Conservation (phyloP, 108 stramenopile species). For the Conticribra weissflogii region DNA sequence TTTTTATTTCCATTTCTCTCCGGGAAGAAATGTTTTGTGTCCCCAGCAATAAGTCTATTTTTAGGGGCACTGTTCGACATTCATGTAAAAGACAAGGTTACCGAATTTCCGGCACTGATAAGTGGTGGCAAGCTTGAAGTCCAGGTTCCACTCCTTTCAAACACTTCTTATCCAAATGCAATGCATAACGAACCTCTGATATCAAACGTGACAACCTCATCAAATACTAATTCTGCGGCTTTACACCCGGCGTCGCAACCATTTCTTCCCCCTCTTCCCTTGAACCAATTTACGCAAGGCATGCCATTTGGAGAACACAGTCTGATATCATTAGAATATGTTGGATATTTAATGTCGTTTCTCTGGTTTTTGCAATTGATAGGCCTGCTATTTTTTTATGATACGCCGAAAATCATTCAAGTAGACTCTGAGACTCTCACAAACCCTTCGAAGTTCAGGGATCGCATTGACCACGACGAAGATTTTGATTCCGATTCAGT, state of each 20-base stretch:
- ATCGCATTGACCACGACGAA: slow-evolving; percentile 20
- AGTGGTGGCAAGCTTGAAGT: background rate
- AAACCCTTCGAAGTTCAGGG: background rate
- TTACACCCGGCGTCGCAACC: slow-evolving; percentile 6
- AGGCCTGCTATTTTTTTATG: slow-evolving; percentile 36
- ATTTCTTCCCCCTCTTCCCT: slow-evolving; percentile 22
- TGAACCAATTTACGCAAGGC: slow-evolving; percentile 9
- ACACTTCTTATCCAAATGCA: too few relatives aligned
- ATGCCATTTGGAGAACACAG: slow-evolving; percentile 28
- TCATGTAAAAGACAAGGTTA: slow-evolving; percentile 11
- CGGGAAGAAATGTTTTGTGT: slow-evolving; percentile 17
- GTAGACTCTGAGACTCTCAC: background rate
- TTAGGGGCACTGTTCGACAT: slow-evolving; percentile 37
- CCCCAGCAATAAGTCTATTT: slow-evolving; percentile 25
- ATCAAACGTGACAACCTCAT: background rate
- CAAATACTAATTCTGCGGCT: background rate
- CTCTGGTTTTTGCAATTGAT: slow-evolving; percentile 41
- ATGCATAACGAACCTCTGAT: too few relatives aligned
- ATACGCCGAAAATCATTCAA: slow-evolving; percentile 16
- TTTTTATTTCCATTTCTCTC: too few relatives aligned
- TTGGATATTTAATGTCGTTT: slow-evolving; percentile 40
- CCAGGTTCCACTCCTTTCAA: background rate
- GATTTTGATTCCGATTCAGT: slow-evolving; percentile 46
- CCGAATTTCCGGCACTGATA: background rate
- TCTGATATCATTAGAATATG: slow-evolving; percentile 25